Conservation (phyloP, 495 filamentous ascomycete genomes). For the Friedmanniomyces simplex region DNA sequence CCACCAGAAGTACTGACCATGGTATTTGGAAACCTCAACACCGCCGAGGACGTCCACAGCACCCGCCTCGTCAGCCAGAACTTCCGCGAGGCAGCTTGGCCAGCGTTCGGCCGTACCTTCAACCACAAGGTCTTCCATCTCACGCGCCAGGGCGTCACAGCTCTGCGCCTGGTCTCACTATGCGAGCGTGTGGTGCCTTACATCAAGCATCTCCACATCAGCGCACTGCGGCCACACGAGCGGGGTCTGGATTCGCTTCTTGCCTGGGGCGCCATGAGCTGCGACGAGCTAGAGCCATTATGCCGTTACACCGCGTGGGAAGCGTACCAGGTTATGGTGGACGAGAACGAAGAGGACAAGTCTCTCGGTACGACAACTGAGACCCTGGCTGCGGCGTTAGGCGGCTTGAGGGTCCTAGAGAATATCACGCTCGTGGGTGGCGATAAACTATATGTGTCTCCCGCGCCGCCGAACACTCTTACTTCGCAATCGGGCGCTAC, state of each 20-base stretch:
- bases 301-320: background rate
- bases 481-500: background rate
- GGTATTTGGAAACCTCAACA: background rate
- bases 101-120: constrained; percentile 26
- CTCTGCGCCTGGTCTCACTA: background rate
- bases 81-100: background rate
- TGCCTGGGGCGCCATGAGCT: background rate
- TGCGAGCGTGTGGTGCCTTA: background rate
- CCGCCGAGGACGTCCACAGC: background rate
- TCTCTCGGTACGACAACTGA: background rate
- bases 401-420: background rate
- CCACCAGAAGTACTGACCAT: background rate
- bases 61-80: background rate
- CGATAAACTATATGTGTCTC: background rate
- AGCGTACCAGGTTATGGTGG: background rate
- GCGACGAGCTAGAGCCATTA: background rate
- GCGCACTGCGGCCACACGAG: background rate
- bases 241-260: background rate
- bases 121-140: constrained; percentile 14
- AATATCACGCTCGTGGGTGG: background rate
- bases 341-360: background rate
- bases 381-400: background rate
- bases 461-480: background rate
- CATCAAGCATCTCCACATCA: background rate
- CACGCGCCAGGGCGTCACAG: background rate